A percentile compares a stretch with the other conserved stretches of the same genome.
phyloP scores from a whole-genome alignment of 129 eudicot genomes.

The Kitagawia praeruptora region DNA sequence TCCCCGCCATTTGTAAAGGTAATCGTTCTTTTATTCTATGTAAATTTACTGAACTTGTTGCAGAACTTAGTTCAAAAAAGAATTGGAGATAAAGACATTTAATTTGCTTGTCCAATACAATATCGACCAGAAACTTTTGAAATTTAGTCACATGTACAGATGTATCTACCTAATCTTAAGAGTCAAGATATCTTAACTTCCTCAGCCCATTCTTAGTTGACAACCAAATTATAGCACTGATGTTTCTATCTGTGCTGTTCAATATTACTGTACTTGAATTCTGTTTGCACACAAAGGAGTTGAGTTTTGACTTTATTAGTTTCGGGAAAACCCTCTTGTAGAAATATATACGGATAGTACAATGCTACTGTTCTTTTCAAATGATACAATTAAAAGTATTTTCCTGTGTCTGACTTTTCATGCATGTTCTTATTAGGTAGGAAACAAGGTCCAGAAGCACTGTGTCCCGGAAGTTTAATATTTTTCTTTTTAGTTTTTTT shows the following conservation, averaged over 20 bases:
- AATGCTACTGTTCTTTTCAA: background rate
- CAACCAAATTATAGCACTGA: background rate
- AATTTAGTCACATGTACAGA: background rate
- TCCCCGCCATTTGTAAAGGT: no score
- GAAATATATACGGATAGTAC: background rate
- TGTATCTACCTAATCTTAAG: background rate
- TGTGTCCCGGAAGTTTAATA: no score
- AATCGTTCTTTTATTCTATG: no score
- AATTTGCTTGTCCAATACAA: background rate
- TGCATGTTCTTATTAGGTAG: constrained; percentile 41
- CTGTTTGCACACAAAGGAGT: background rate
- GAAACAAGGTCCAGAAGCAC: constrained; percentile 74
- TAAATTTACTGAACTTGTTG: no score
- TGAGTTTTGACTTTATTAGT: background rate
- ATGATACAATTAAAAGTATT: background rate
- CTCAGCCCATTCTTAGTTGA: background rate
- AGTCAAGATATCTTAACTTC: background rate
- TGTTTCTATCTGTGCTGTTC: background rate
- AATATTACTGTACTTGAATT: background rate
- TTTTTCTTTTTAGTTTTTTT: no score
- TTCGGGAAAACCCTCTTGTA: background rate
- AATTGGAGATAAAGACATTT: background rate
- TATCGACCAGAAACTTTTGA: background rate
- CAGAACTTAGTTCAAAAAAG: no score
- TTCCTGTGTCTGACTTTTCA: background rate